Evolutionary conservation across 176 grass and related monocot genomes (phyloP), one percentile per base, ranked within the genome.

Genomic region (Themeda triandra): DNA sequence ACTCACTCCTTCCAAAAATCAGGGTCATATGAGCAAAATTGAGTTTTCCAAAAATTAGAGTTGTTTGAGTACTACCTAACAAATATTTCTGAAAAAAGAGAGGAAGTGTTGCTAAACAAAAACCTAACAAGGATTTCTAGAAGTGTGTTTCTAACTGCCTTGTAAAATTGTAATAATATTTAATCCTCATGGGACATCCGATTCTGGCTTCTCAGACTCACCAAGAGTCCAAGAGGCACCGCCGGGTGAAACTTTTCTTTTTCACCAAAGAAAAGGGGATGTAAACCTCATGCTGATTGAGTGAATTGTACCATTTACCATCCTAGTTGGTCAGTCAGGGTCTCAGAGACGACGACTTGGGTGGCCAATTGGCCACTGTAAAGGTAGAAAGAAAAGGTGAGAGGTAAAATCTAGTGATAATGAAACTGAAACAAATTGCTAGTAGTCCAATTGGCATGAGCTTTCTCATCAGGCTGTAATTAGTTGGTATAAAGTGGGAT

Each of bases 401-500:
- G 14, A 54, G 21, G 58, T n/a, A 35, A 28, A 39, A 76, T 40
- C 29, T 28, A 0, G 13, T 53, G 49, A 54, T 53, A 33, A 7
- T 60, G 53, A 24, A 81, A 56, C 2, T 24, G 8, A 29, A 59
- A 13, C 2, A 64, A 29, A 54, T 53, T 27, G 30, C 4, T 17
- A 51, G 40, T 45, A 28, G 86, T 28, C n/a, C 65, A 40, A 70
- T 13, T 83, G 65, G 6, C 41, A 23, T 18, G 1, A 27, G 31
- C n/a, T n/a, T 75, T 76, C 18, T 11, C 8, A 23, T 23, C 13
- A 31, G 48, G 9, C 68, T 17, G 64, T 56, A 56, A 27, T 17
- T 83, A 32, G n/a, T 69, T 71, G 66, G 49, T 23, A 54, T 63
- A 53, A 83, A 83, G 54, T 32, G 30, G 40, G n/a, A 37, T 64